Percentiles rank a stretch among this genome's conserved stretches.
These are phyloP conservation scores for Tuber aestivum DNA, from an alignment of 495 filamentous ascomycete genomes.

Conservation along the genomic window DNA sequence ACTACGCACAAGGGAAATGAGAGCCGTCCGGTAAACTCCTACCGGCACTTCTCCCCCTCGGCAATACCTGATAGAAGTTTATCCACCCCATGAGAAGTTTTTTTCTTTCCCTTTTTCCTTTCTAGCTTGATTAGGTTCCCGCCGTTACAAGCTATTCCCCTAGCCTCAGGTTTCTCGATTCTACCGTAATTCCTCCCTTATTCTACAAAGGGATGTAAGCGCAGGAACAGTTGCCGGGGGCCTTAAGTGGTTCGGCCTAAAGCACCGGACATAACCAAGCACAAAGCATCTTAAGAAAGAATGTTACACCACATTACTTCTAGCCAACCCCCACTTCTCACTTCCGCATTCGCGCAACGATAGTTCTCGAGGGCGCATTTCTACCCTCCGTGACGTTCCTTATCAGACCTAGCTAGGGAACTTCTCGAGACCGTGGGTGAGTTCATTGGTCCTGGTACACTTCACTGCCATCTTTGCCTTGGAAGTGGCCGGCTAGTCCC, in stretches of 20 bases:
- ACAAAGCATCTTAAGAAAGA: background rate
- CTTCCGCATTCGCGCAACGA: background rate
- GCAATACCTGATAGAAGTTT: background rate
- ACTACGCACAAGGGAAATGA: background rate
- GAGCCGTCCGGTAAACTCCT: background rate
- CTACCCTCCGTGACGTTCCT: background rate
- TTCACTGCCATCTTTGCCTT: background rate
- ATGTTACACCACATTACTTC: background rate
- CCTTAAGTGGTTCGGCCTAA: background rate
- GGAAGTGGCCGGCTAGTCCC: background rate
- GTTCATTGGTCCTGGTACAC: background rate
- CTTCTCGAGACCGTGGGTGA: background rate
- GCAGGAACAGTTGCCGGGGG: background rate
- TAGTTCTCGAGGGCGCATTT: background rate
- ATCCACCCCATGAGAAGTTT: background rate
- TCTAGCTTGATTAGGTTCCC: background rate
- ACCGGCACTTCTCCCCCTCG: background rate
- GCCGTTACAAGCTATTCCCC: background rate
- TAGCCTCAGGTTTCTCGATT: background rate
- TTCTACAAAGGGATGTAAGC: background rate
- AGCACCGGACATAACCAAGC: background rate
- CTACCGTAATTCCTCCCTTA: background rate
- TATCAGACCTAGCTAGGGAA: background rate
- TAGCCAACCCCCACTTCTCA: background rate
- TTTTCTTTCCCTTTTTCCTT: background rate